Evolutionary conservation across 495 filamentous ascomycete genomes (phyloP), one percentile per base, ranked within the genome.

Genomic region (Darksidea phi): DNA sequence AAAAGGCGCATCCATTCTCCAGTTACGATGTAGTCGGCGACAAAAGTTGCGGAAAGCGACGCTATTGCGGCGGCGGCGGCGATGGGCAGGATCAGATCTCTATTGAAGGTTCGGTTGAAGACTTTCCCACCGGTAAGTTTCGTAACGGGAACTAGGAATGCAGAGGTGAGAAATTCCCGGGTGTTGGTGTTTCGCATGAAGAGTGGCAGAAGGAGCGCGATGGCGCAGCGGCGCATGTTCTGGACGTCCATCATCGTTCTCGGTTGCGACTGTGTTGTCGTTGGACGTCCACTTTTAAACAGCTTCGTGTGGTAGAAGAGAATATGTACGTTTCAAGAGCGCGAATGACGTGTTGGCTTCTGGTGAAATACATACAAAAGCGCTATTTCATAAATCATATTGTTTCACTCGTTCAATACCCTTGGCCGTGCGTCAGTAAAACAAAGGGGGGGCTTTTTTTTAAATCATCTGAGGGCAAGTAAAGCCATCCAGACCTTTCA

Each of bases 1-100:
- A 57, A 8, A 4, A 57, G 20, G n/a, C 54, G 21, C 13, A 6
- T 34, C 54, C 54, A 57, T 48, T 48, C 45, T 11, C 54, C 54
- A 4, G 18, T 2, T 5, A 57, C 15, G 32, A 24, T 17, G n/a
- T 15, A 48, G 26, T 57, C 43, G 25, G 54, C 54, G 23, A 10
- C 28, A 10, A 4, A 57, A n/a, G n/a, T n/a, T 37, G 21, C 13
- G 45, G 26, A 37, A 48, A 18, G 45, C 23, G 17, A 10, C 8
- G 24, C 15, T 12, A 36, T 48, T 1, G 11, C 13, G 5, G 37
- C 38, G 13, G 7, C 26, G 6, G 21, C 37, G 23, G n/a, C 41
- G 15, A 49, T 20, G 25, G 10, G 28, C 3, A 32, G 28, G 4
- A 10, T 10, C 3, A 32, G 28, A 10, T 57, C 24, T 4, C 7